Evolutionary conservation across 2,329 filamentous ascomycete species (phyloP), one percentile per base, ranked within the genome.

Genomic region (Penicillium sp.): DNA sequence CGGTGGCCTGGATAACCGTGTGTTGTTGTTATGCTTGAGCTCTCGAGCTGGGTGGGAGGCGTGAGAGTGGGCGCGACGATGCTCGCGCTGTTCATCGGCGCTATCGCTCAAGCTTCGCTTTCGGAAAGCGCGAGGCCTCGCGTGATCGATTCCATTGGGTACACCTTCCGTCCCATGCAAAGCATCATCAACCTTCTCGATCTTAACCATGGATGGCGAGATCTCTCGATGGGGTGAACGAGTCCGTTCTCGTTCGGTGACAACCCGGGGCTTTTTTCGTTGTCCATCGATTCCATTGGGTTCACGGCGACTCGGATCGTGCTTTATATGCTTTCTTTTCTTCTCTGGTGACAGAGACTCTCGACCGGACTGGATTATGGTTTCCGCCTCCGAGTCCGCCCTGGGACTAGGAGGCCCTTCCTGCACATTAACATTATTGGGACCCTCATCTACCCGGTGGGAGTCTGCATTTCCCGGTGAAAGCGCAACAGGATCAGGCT

Each of bases 301-400:
- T 22, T 51, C 49, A 29, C 53, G 64, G 49, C 66, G 68, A 60
- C 67, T 65, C 47, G 67, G 67, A 50, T 73, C 67, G 62, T 76
- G 74, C 42, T 69, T 64, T 48, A 75, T 72, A 53, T 69, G 68
- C 53, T 72, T 74, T 54, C 72, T 72, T 62, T 74, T 75, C 66
- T 79, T 78, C 64, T 78, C 74, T 5, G 77, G 76, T 6, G 77
- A 77, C 51, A 76, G 58, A 31, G 72, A 74, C 59, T 77, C 74
- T 39, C 74, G 72, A 49, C 74, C 74, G 11, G 74, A 79, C 61
- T 79, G 75, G 52, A 79, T 79, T 54, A 78, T 75, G 18, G 77
- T 79, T 64, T 79, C 77, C 50, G 77, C 77, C 67, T 79, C 77
- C 42, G 76, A 79, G 62, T 79, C 77, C 45, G 74, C 74, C 65